Conservation (phyloP, 352 stramenopile genomes). For the Plasmopara viticola region DNA sequence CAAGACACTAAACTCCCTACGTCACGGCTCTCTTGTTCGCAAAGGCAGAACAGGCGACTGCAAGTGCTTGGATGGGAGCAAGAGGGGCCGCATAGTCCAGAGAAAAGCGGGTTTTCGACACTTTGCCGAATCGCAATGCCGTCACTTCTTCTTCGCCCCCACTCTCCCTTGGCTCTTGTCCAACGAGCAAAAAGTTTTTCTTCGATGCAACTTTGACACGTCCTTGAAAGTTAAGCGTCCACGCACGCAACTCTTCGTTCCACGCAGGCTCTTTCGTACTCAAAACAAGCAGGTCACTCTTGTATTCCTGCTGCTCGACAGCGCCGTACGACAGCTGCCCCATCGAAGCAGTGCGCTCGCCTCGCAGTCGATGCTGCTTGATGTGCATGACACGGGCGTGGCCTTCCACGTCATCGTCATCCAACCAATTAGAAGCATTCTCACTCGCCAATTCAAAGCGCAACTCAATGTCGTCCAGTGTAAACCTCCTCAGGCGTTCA, state of each 20-base stretch:
- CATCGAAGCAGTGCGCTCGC: constrained; percentile 25
- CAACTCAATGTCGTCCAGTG: constrained; percentile 47
- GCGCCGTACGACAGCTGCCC: constrained; percentile 44
- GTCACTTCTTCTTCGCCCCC: constrained; percentile 46
- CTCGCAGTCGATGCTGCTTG: constrained; percentile 22
- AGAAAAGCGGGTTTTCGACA: constrained; percentile 72
- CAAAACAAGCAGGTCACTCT: constrained; percentile 73
- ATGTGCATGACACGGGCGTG: constrained; percentile 33
- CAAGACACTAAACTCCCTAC: constrained; percentile 21
- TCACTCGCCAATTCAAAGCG: constrained; percentile 31
- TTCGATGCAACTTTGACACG: constrained; percentile 88
- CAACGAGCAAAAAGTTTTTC: constrained; percentile 86
- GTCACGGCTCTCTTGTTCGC: constrained; percentile 84
- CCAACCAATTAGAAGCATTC: constrained; percentile 33
- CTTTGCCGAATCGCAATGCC: constrained; percentile 77
- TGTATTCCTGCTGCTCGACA: constrained; percentile 65
- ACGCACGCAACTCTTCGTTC: constrained; percentile 77
- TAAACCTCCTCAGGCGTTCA: constrained; percentile 50
- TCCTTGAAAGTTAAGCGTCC: constrained; percentile 88
- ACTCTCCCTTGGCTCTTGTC: constrained; percentile 44
- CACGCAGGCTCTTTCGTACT: constrained; percentile 80
- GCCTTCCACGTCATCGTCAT: constrained; percentile 45
- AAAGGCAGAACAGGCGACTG: constrained; percentile 77
- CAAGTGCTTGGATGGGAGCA: constrained; percentile 72
- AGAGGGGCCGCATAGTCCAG: constrained; percentile 74